Evolutionary conservation across 768 basidiomycete genomes (phyloP), one percentile per base, ranked within the genome.

Genomic region (Macrolepiota dolichaula): DNA sequence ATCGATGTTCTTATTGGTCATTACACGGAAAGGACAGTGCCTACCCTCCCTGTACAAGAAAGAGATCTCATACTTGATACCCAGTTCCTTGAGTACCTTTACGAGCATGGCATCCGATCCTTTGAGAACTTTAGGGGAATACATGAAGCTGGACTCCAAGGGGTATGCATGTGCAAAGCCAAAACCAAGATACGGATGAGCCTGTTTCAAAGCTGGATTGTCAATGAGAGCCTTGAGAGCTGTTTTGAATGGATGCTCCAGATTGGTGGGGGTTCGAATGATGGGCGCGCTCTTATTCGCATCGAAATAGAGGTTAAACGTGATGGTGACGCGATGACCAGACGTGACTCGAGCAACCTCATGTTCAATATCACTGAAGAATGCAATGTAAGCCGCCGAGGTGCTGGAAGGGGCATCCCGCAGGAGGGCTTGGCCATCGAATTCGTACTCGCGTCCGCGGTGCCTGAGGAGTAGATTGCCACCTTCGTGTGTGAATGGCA

Each of bases 401-500:
- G 76, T 81, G 38, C 12, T 40, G n/a, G n/a, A n/a, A 15, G 38
- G 4, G 40, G 17, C 40, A n/a, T 4, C n/a, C n/a, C n/a, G 2
- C 3, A 42, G 15, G 13, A 42, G 17, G 7, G 29, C 29, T 32
- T 7, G 29, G 3, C 29, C 29, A 32, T 32, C 29, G 7, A 32
- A 32, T 7, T 32, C n/a, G 29, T 7, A 32, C 7, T 32, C 29
- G 29, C 29, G 29, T 32, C 29, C 29, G 7, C 7, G 40, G 13
- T 42, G 40, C 12, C 13, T 42, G 40, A 42, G 15, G 40, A 4
- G 3, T n/a, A 42, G 0, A n/a, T 42, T 42, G 13, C 5, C 40
- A n/a, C 40, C 13, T 3, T 42, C 17, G 40, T 42, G 13, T 5
- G 4, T 5, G 40, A 19, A 76, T 2, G 81, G 82, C 36, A 81